Evolutionary conservation across 306 rosid genomes (phyloP).

Genomic region (Echinosophora koreensis): DNA sequence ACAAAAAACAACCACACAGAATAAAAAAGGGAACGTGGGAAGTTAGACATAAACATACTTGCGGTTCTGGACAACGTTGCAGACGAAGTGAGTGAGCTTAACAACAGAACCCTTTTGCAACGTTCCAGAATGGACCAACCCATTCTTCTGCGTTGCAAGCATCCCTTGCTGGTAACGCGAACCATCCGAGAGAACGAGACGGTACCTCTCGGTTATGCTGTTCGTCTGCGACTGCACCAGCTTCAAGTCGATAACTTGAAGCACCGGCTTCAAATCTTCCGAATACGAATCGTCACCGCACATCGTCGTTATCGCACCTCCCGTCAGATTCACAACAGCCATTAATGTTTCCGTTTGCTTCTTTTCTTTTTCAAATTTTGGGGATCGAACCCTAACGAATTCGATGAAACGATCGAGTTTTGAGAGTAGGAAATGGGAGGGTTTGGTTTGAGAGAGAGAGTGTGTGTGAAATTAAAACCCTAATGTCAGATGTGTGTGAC

Average conservation of each 20-base stretch:
- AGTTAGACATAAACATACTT: slow-evolving; percentile 52
- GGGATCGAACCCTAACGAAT: slow-evolving; percentile 7
- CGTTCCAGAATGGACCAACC: slow-evolving; percentile 54
- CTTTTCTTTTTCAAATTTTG: background rate
- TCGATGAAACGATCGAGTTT: background rate
- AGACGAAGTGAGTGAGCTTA: slow-evolving; percentile 57
- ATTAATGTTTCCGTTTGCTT: background rate
- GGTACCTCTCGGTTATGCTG: slow-evolving; percentile 66
- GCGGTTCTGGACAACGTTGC: slow-evolving; percentile 72
- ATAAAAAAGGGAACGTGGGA: background rate
- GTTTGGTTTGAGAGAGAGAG: slow-evolving; percentile 11
- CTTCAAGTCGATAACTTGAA: slow-evolving; percentile 76
- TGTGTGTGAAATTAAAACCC: slow-evolving; percentile 56
- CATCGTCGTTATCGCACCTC: slow-evolving; percentile 63
- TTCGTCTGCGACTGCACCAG: slow-evolving; percentile 50
- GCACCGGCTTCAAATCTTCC: slow-evolving; percentile 58
- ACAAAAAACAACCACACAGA: no score
- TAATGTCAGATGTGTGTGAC: slow-evolving; percentile 25
- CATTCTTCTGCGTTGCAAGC: slow-evolving; percentile 75
- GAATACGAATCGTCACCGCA: slow-evolving; percentile 45
- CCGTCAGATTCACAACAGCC: slow-evolving; percentile 64
- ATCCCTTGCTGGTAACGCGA: slow-evolving; percentile 70
- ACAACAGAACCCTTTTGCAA: slow-evolving; percentile 77
- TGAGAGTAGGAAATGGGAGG: background rate
- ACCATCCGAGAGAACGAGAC: slow-evolving; percentile 78